Evolutionary conservation across 176 grass and related monocot species (phyloP), one percentile per base, ranked within the genome.

Genomic region (Rhynchospora tenuis): DNA sequence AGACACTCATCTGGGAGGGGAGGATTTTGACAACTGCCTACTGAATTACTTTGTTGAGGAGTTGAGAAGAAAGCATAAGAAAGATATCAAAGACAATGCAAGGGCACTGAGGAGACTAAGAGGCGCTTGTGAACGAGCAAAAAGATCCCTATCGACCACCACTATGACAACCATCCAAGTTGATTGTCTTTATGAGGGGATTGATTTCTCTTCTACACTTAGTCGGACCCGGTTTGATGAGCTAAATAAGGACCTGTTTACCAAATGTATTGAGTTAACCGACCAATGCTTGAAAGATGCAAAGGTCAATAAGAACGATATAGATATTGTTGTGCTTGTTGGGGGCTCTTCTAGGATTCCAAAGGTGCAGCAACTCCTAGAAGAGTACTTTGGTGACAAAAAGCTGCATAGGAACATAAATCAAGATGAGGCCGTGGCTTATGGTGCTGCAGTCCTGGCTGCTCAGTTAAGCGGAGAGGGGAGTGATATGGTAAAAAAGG

Each of bases 401-500:
- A 59, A 83, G 62, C 11, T 83, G 8, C 63, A 59, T 26, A 70
- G 48, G 24, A 83, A 59, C 38, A 83, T 83, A 4, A 83, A 83
- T 83, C 81, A 26, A 0, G 81, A 83, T 83, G 81, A 83, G 63
- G 81, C 81, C 33, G 59, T 83, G 23, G 82, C 82, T 29, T 84
- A 84, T 45, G 82, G 82, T 20, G 82, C 65, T 31, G 64, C 82
- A 6, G 14, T 73, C 22, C 82, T 73, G 26, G 82, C 82, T 44
- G 82, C 82, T 4, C 73, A 58, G 16, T 73, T 84, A 29, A 54
- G 7, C 46, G 82, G 65, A 9, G 14, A 64, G 33, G 33, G 1
- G 33, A 38, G 5, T 38, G 33, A 38, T 38, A 3, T 38, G 33
- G 33, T 38, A 4, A 38, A 38, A 4, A 38, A 59, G 42, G 27